These are phyloP conservation scores for Marvania coccoides DNA, from an alignment of 139 green algal genomes.

Conservation along the genomic window DNA sequence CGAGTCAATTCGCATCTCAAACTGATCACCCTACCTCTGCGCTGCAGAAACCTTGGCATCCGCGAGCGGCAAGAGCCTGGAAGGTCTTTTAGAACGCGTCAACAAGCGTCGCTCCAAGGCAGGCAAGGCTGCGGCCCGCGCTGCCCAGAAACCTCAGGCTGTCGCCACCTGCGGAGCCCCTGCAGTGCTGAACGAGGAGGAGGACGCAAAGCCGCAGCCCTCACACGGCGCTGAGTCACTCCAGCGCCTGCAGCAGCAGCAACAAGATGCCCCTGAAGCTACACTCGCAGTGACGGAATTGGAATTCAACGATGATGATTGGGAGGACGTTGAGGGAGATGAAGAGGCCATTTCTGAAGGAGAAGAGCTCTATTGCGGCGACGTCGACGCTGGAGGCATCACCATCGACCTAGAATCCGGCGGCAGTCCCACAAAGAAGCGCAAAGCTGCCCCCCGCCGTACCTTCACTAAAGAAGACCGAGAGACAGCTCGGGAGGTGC, in stretches of 20 bases:
- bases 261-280: too few relatives aligned
- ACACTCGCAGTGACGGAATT: too few relatives aligned
- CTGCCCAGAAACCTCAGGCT: background rate
- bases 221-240: background rate
- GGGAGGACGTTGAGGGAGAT: conserved; percentile 8
- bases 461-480: conserved; percentile 29
- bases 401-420: background rate
- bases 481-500: conserved; percentile 36
- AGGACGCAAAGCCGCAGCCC: background rate
- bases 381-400: background rate
- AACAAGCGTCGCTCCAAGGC: background rate
- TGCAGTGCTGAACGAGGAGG: background rate
- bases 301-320: background rate
- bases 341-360: background rate
- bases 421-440: background rate
- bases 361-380: background rate
- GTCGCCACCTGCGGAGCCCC: background rate
- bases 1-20: background rate
- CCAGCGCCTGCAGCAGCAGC: background rate
- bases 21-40: background rate
- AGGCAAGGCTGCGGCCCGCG: background rate
- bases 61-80: background rate
- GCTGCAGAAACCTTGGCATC: conserved; percentile 1
- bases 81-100: background rate
- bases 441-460: background rate